These are phyloP conservation scores for Phellinidium pouzarii DNA, from an alignment of 1,284 basidiomycete species.

Conservation along the genomic window DNA sequence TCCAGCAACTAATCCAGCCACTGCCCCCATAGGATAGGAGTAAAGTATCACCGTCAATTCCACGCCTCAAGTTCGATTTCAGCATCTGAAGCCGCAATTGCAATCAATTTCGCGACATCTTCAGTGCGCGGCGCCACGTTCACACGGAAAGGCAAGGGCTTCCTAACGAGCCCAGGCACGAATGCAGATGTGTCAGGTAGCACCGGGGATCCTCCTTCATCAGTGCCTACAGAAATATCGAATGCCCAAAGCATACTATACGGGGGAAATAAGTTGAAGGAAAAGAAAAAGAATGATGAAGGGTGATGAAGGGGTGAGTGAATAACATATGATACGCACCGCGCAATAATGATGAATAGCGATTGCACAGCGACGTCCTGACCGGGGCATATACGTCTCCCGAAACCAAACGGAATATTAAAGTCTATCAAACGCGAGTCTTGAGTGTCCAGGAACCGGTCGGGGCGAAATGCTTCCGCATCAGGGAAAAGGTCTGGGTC, in stretches of 20 bases:
- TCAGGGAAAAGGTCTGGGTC: slow-evolving; percentile 18
- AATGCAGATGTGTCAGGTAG: slow-evolving; percentile 1
- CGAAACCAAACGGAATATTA: slow-evolving; percentile 20
- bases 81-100: not conserved
- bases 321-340: slow-evolving; percentile 7
- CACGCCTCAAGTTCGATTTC: slow-evolving; percentile 4
- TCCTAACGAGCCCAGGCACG: not conserved
- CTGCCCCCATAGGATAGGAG: no score
- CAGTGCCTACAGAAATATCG: not conserved
- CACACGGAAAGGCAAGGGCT: not conserved
- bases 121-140: not conserved
- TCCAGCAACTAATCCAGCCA: no score
- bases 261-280: not conserved
- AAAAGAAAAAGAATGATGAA: not conserved
- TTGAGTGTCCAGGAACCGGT: slow-evolving; percentile 16
- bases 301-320: not conserved
- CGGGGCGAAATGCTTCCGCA: slow-evolving; percentile 17
- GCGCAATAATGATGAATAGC: slow-evolving; percentile 13
- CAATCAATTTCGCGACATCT: not conserved
- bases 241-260: slow-evolving; percentile 5
- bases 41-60: not conserved
- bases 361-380: slow-evolving; percentile 12
- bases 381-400: slow-evolving; percentile 19
- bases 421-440: slow-evolving; percentile 18
- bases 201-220: not conserved